Evolutionary conservation across 1,284 basidiomycete genomes (phyloP), one percentile per base, ranked within the genome.

Genomic region (Earliella scabrosa): DNA sequence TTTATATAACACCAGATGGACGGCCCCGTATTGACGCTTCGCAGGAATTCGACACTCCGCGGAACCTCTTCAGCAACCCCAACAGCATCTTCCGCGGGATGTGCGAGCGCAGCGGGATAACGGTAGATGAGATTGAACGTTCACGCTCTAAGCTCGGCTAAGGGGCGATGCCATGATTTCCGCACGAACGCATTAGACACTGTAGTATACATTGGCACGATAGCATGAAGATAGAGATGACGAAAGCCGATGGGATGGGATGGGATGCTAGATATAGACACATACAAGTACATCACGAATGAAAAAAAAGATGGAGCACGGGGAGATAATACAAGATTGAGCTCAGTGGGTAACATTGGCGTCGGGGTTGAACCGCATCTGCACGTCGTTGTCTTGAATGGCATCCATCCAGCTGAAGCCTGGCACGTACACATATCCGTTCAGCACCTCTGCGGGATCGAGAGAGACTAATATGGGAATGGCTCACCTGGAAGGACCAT

Each of bases 21-120:
- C 45, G 21, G 39, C 39, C 8, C 29, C 40, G 8, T 32, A 8
- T n/a, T n/a, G 40, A 31, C 26, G 21, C 36, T 13, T 31, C 48
- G 2, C 60, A 86, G 80, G 89, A 91, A 75, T 89, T 87, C 66
- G 90, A 88, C 63, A 82, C 85, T 1, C 90, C 90, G 0, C 66
- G 81, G 27, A 77, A 75, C 21, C 75, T 93, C 10, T 92, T 82
- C 69, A 75, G 78, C 44, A 68, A 66, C 4, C 67, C 76, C 4
- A 74, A 74, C 31, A 81, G 88, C 14, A 78, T 88, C 47, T 92
- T 92, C 78, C 78, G 81, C 21, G 77, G 77, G 11, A 84, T 92
- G 77, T 92, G 90, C 62, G 81, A 87, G 45, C 73, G 78, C 46
- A 84, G 82, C 55, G 81, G 79, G 54, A 85, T 87, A 51, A 77